Evolutionary conservation across 2,329 filamentous ascomycete genomes (phyloP), one percentile per base, ranked within the genome.

Genomic region (Elsinoe ampelina): DNA sequence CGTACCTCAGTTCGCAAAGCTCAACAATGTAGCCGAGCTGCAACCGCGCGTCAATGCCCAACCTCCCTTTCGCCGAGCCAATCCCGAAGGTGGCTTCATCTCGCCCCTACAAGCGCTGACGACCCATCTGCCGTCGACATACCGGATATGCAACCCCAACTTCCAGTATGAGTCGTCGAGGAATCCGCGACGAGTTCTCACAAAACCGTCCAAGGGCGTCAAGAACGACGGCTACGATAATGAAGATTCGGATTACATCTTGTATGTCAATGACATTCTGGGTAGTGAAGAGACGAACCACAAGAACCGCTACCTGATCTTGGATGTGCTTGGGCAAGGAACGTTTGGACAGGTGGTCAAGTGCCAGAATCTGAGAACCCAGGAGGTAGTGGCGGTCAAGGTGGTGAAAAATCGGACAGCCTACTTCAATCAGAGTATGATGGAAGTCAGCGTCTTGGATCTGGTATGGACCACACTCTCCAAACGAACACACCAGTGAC

Each of bases 341-440:
- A 98, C 93, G 0, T 98, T 98, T 69, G 93, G 93, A 6, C 93
- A 98, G 74, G 93, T 98, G 32, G 93, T 98, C 60, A 98, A 98
- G 72, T 98, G 93, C 69, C 93, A 98, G 71, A 98, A 98, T 66
- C 74, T 98, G 65, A 96, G 95, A 75, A 97, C 93, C 0, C 91
- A 96, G 70, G 93, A 98, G 73, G 93, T 98, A 38, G 93, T 98
- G 43, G 93, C 93, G 2, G 93, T 98, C 63, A 98, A 98, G 74
- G 93, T 98, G 56, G 93, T 98, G 75, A 98, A 98, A 75, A 98
- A 98, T 72, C 85, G 92, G 66, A 98, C 93, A 1, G 93, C 93
- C 36, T 98, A 98, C 72, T 98, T 98, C 77, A 98, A 98, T 69
- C 93, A 98, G 72, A 97, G 93, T 72, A 98, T 98, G 93, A 98